Base-by-base conservation (phyloP, 352 stramenopile genomes). In the Halophytophthora polymorphica region DNA sequence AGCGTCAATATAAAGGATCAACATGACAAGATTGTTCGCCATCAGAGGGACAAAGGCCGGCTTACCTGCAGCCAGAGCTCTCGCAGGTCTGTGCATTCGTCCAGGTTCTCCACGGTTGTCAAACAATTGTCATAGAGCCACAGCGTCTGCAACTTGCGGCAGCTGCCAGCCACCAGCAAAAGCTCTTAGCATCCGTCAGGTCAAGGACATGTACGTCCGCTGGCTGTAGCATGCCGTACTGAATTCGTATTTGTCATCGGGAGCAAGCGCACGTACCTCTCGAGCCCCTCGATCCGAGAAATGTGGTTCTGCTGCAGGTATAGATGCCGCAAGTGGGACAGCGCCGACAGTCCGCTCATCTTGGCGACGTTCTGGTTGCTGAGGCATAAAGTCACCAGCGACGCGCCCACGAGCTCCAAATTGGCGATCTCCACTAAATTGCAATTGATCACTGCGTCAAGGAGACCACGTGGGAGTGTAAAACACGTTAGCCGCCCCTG, bases 281-380 rank as follows among this genome's bases (percentile, higher is more conserved):
- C 63, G 6, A 97, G 61, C 0, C 82, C 86, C 50, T 95, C 75
- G 36, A 97, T 91, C 39, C 53, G 69, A 36, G 69, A 51, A 35
- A 97, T 93, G 15, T 38, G 56, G 56, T 96, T 96, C 37, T 90
- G 73, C 34, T 96, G 84, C 12, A 96, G 63, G 55, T 83, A 92
- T 2, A 96, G 51, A 50, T 76, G 58, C 5, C 80, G 67, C 18
- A 96, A 58, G 29, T 88, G 66, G 12, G 75, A 72, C 18, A 96
- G 63, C 22, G 65, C 47, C 19, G 58, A 50, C 17, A 96, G 66
- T 0, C 65, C 64, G 36, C 70, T 69, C 17, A 96, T 85, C 5
- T 45, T 43, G 19, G 56, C 63, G 37, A 95, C 66, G 33, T 63
- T 44, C 51, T 97, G 86, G 53, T 88, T 76, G 40, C 64, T 77